A percentile compares a stretch with the other conserved stretches of the same genome.
phyloP scores from a whole-genome alignment of 108 stramenopile species.

The Fragilaria radians region DNA sequence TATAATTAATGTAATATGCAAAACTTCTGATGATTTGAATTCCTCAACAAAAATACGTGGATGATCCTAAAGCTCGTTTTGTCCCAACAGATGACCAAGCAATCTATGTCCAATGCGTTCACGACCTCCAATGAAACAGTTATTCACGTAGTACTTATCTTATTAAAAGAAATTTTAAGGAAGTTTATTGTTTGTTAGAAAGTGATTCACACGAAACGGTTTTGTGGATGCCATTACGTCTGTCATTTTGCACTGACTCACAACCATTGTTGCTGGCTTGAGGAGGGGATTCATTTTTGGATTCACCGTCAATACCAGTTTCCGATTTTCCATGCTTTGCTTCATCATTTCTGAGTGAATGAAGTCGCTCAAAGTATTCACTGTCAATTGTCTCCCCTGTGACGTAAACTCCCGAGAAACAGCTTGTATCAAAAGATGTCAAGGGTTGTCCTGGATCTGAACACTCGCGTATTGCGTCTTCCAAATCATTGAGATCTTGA shows the following conservation, averaged over 20 bases:
- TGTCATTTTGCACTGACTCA: constrained; percentile 71
- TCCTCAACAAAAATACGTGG: no score
- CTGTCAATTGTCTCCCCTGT: constrained; percentile 79
- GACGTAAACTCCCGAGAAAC: constrained; percentile 93
- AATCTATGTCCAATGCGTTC: no score
- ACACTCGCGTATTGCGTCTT: constrained; percentile 47
- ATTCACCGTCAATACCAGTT: background rate
- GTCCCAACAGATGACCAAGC: no score
- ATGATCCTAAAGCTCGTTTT: no score
- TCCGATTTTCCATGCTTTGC: constrained; percentile 34
- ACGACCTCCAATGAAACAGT: no score
- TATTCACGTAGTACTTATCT: no score
- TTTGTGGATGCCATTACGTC: constrained; percentile 13
- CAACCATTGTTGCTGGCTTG: constrained; percentile 65
- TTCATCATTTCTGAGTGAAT: constrained; percentile 66
- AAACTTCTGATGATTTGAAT: no score
- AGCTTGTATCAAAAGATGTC: constrained; percentile 87
- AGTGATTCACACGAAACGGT: constrained; percentile 7
- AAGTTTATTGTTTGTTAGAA: constrained; percentile 4
- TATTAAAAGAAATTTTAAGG: no score
- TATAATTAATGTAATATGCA: no score
- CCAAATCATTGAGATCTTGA: constrained; percentile 66
- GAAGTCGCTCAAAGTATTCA: constrained; percentile 70
- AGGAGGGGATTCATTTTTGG: constrained; percentile 13
- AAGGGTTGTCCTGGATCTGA: constrained; percentile 17